A percentile compares a stretch with the other conserved stretches of the same genome.
These are phyloP conservation scores for Metschnikowia orientalis DNA, from an alignment of 805 yeast genomes.

Conservation along the genomic window DNA sequence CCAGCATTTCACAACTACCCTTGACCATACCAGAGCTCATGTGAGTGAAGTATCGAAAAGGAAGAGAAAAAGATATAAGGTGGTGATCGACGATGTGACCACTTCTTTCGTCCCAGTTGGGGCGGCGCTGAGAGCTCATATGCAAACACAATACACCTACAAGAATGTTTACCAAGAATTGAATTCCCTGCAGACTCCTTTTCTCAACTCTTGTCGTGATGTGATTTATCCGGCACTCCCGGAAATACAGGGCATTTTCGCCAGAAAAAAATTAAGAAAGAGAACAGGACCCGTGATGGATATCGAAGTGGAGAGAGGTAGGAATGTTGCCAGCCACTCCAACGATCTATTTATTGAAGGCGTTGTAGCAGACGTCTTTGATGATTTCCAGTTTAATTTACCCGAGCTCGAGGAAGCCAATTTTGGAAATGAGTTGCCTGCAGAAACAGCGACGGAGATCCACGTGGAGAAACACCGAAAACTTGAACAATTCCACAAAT, in stretches of 20 bases:
- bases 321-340: slow-evolving; percentile 9
- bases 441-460: not conserved
- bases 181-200: slow-evolving; percentile 9
- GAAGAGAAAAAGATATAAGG: slow-evolving; percentile 6
- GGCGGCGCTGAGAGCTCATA: not conserved
- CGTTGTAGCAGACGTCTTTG: too few relatives aligned
- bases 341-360: too few relatives aligned
- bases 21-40: slow-evolving; percentile 6
- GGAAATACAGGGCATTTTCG: slow-evolving; percentile 1
- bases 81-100: slow-evolving; percentile 6
- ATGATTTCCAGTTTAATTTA: too few relatives aligned
- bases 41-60: not conserved
- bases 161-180: slow-evolving; percentile 3
- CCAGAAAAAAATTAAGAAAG: not conserved
- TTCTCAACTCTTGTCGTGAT: slow-evolving; percentile 6
- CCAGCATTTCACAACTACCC: slow-evolving; percentile 6
- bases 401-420: too few relatives aligned
- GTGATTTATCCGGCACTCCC: slow-evolving; percentile 1
- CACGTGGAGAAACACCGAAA: not conserved
- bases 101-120: slow-evolving; percentile 3
- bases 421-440: not conserved
- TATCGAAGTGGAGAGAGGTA: slow-evolving; percentile 15
- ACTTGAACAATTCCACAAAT: slow-evolving; percentile 8
- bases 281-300: slow-evolving; percentile 4
- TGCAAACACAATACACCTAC: not conserved